These are phyloP conservation scores for Phytophthora europaea DNA, from an alignment of 352 stramenopile genomes.

Conservation along the genomic window DNA sequence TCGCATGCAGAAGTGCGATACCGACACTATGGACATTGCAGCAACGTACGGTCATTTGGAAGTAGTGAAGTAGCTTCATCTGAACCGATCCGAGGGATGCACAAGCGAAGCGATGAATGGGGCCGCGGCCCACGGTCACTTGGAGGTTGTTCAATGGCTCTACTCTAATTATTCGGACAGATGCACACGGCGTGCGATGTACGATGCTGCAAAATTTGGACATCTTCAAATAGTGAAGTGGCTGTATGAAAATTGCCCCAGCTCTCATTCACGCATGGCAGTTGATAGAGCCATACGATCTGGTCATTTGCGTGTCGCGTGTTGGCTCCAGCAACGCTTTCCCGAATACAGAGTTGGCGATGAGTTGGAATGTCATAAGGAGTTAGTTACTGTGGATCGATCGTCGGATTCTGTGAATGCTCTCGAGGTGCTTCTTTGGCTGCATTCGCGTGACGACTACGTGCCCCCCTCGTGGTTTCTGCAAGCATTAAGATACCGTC, in stretches of 20 bases:
- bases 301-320: conserved; percentile 14
- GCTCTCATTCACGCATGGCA: not conserved
- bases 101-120: not conserved
- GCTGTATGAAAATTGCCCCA: conserved; percentile 9
- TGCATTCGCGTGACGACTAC: not conserved
- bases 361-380: not conserved
- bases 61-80: conserved; percentile 5
- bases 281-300: conserved; percentile 5
- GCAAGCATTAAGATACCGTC: not conserved
- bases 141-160: not conserved
- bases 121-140: no score
- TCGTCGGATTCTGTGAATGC: no score
- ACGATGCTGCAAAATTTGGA: not conserved
- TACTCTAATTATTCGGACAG: not conserved
- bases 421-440: not conserved
- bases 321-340: conserved; percentile 1
- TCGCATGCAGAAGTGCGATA: not conserved
- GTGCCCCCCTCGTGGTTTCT: not conserved
- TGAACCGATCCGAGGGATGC: not conserved
- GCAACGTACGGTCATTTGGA: not conserved
- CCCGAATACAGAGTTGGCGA: not conserved
- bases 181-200: no score
- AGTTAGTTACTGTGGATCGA: not conserved
- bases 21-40: conserved; percentile 5
- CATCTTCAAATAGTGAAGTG: conserved; percentile 10